Conservation (phyloP, 202 grass and related monocot species). For the Zoysia matrella region DNA sequence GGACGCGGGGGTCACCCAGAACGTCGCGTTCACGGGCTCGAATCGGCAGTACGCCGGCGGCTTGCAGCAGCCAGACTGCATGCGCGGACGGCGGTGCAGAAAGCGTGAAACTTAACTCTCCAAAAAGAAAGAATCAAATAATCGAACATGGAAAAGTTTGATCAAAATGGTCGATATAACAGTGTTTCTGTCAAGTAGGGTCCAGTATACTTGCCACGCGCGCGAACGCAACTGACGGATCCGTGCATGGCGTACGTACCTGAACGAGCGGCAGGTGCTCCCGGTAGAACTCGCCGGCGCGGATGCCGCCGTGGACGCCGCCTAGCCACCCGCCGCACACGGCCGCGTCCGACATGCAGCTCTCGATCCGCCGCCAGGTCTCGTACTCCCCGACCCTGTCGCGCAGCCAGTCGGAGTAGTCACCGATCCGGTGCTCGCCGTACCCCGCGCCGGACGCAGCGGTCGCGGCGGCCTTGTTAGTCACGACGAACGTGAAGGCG, state of each 20-base stretch:
- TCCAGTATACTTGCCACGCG: slow-evolving; percentile 3
- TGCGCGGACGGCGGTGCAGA: neutral
- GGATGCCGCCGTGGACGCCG: slow-evolving; percentile 30
- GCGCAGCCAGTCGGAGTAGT: slow-evolving; percentile 83
- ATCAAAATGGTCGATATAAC: neutral
- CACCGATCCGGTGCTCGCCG: slow-evolving; percentile 66
- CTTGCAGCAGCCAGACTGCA: slow-evolving; percentile 91
- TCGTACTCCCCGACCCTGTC: slow-evolving; percentile 54
- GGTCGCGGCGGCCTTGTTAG: slow-evolving; percentile 60
- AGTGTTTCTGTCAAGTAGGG: no score
- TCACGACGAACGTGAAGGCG: slow-evolving; percentile 60
- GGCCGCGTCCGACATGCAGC: slow-evolving; percentile 64
- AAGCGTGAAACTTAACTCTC: neutral
- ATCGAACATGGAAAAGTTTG: neutral
- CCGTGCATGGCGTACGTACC: slow-evolving; percentile 51
- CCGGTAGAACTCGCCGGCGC: slow-evolving; percentile 65
- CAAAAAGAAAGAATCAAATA: neutral
- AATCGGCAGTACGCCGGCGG: slow-evolving; percentile 84
- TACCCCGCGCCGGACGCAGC: slow-evolving; percentile 56
- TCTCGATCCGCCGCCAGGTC: slow-evolving; percentile 65
- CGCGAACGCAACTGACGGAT: neutral
- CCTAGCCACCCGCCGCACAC: slow-evolving; percentile 56
- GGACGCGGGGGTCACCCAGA: slow-evolving; percentile 43
- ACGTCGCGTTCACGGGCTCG: slow-evolving; percentile 66
- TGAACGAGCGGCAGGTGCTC: slow-evolving; percentile 69